A percentile compares a stretch with the other conserved stretches of the same genome.
phyloP scores from a whole-genome alignment of 208 protist genomes.

The Borovskyia barvae region DNA sequence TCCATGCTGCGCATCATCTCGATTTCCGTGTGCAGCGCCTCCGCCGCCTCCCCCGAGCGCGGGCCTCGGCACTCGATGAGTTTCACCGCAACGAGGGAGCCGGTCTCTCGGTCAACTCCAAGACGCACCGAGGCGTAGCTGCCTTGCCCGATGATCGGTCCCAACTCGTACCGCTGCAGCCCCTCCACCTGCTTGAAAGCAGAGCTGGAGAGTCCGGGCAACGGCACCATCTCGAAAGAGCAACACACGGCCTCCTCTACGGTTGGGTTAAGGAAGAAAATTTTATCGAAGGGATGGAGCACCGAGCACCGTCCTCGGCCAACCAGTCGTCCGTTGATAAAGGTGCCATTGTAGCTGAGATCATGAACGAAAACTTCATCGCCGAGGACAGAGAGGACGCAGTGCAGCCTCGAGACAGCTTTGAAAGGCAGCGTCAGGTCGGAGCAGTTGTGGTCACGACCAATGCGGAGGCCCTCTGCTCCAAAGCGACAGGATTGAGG shows the following conservation, averaged over 20 bases:
- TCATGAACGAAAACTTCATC: slow-evolving; percentile 65
- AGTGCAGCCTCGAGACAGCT: slow-evolving; percentile 50
- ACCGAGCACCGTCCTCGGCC: slow-evolving; percentile 29
- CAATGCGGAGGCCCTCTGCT: slow-evolving; percentile 39
- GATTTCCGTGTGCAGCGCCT: slow-evolving; percentile 61
- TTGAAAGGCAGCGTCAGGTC: slow-evolving; percentile 28
- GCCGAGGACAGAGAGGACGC: slow-evolving; percentile 46
- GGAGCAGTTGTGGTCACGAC: slow-evolving; percentile 40
- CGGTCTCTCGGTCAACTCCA: slow-evolving; percentile 33
- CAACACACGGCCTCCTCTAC: slow-evolving; percentile 33
- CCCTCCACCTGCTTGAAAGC: slow-evolving; percentile 5
- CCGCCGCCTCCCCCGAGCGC: slow-evolving; percentile 29
- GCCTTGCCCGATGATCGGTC: slow-evolving; percentile 51
- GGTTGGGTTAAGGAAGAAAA: slow-evolving; percentile 57
- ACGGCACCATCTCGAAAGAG: slow-evolving; percentile 25
- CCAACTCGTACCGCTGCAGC: slow-evolving; percentile 38
- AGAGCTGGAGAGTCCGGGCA: slow-evolving; percentile 1
- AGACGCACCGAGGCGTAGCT: slow-evolving; percentile 63
- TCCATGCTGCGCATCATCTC: slow-evolving; percentile 61
- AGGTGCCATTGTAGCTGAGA: slow-evolving; percentile 76
- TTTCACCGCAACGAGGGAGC: slow-evolving; percentile 60
- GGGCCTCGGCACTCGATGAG: slow-evolving; percentile 58
- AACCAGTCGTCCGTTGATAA: slow-evolving; percentile 57
- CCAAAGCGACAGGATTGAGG: slow-evolving; percentile 25
- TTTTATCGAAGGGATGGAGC: slow-evolving; percentile 40